A percentile compares a stretch with the other conserved stretches of the same genome.
Conservation (phyloP, 2,329 filamentous ascomycete genomes). For the Fusarium sp. region DNA sequence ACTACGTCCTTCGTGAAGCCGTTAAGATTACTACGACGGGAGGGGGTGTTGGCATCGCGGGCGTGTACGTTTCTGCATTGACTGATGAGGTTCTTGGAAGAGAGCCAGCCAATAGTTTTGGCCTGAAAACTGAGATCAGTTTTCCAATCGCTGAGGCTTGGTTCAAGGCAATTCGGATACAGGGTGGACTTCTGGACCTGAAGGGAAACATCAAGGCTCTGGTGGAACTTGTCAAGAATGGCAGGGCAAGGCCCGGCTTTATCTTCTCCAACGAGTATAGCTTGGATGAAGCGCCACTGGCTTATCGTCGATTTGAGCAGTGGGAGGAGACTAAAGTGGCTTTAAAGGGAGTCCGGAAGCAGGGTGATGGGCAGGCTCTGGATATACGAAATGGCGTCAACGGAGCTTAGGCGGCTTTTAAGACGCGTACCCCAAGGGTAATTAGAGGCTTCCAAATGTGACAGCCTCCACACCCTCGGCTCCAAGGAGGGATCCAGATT, state of each 20-base stretch:
- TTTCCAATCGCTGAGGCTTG: conserved; percentile 9
- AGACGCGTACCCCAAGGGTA: too few species aligned
- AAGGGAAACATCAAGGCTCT: conserved; percentile 12
- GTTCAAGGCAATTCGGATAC: conserved; percentile 2
- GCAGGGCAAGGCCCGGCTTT: conserved; percentile 6
- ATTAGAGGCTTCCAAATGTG: too few species aligned
- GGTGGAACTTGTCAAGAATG: conserved; percentile 14
- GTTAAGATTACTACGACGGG: conserved; percentile 7
- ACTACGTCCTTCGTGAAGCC: conserved; percentile 15
- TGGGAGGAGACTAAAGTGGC: conserved; percentile 17
- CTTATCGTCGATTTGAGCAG: conserved; percentile 8
- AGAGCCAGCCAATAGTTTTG: not conserved
- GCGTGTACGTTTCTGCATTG: conserved; percentile 1
- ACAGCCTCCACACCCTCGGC: too few species aligned
- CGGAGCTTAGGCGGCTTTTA: not conserved
- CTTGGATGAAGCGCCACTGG: conserved; percentile 3
- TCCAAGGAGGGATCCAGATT: too few species aligned
- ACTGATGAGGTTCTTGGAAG: not conserved
- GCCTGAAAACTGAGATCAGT: conserved; percentile 11
- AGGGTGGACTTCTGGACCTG: conserved; percentile 14
- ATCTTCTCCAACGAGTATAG: conserved; percentile 28
- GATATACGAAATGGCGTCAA: not conserved
- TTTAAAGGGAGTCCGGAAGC: conserved; percentile 9
- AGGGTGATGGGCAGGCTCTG: not conserved
- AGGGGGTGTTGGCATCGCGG: conserved; percentile 21